Evolutionary conservation across 2,329 filamentous ascomycete species (phyloP).

Genomic region (Lasiodiplodia gonubiensis): DNA sequence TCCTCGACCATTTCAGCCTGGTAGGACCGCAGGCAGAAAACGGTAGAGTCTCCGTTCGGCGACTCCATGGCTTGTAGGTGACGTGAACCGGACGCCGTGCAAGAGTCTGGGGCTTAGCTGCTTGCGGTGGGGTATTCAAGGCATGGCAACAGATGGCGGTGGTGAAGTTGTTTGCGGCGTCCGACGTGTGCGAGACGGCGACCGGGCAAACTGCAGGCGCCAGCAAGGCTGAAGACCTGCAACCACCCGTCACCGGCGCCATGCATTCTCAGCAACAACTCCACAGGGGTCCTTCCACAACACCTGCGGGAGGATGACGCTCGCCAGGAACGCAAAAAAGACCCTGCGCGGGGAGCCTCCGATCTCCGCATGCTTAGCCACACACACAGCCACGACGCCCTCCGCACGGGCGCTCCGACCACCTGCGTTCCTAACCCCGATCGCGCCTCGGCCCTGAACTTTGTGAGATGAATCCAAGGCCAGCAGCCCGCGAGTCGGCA

Average conservation of each 20-base stretch:
- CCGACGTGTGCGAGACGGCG: background rate
- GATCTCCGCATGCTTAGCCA: slow-evolving; percentile 13
- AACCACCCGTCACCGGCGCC: background rate
- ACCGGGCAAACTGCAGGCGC: background rate
- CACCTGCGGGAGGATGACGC: background rate
- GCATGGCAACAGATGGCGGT: background rate
- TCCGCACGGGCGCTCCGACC: too few relatives aligned
- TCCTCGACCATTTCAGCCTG: slow-evolving; percentile 57
- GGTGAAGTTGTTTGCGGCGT: slow-evolving; percentile 11
- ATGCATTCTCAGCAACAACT: background rate
- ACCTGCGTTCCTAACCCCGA: background rate
- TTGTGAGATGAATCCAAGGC: background rate
- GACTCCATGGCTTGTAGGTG: background rate
- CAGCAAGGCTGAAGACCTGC: background rate
- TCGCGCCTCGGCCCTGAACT: background rate
- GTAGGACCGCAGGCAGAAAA: slow-evolving; percentile 50
- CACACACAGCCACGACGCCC: background rate
- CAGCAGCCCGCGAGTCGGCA: background rate
- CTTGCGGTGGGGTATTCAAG: background rate
- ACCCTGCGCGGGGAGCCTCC: background rate
- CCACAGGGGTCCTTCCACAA: background rate
- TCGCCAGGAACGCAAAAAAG: background rate
- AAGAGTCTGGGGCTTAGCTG: background rate
- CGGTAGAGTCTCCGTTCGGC: background rate
- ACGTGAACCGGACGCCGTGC: background rate